phyloP scores from a whole-genome alignment of 2,329 filamentous ascomycete genomes.

The Epichloe amarillans region DNA sequence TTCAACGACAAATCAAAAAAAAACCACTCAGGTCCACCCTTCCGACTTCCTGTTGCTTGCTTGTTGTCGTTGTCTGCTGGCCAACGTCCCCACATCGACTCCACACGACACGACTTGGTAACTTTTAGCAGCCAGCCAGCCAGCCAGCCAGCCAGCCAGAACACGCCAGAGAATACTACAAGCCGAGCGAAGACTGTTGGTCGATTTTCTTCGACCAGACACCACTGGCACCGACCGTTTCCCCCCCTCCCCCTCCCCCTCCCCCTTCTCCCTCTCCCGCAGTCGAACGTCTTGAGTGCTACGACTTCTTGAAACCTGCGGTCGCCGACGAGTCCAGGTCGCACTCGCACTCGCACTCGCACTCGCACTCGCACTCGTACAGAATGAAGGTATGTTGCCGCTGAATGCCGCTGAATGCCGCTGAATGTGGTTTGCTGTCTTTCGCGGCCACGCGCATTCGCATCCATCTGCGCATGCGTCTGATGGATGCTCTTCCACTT shows the following conservation, averaged over 20 bases:
- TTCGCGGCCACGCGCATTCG: neutral
- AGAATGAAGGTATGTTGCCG: constrained; percentile 20
- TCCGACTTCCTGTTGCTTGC: neutral
- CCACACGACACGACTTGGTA: neutral
- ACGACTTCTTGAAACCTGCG: neutral
- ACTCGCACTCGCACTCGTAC: constrained; percentile 23
- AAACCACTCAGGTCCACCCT: no score
- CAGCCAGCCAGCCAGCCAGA: neutral
- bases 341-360: neutral
- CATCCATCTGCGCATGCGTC: neutral
- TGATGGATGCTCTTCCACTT: neutral
- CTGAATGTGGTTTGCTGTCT: neutral
- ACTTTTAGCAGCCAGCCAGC: no score
- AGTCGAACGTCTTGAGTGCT: neutral
- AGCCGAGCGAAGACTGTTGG: neutral
- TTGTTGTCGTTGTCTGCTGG: neutral
- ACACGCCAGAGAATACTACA: no score
- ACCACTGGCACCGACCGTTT: neutral
- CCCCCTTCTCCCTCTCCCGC: neutral
- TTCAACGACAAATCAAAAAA: no score
- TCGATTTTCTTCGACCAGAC: neutral
- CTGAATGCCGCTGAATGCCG: neutral
- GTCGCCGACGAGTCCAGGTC: neutral
- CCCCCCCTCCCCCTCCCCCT: no score
- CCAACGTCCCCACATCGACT: constrained; percentile 1